These are phyloP conservation scores for Monosporozyma yasuniensis DNA, from an alignment of 805 yeast genomes.

Conservation along the genomic window DNA sequence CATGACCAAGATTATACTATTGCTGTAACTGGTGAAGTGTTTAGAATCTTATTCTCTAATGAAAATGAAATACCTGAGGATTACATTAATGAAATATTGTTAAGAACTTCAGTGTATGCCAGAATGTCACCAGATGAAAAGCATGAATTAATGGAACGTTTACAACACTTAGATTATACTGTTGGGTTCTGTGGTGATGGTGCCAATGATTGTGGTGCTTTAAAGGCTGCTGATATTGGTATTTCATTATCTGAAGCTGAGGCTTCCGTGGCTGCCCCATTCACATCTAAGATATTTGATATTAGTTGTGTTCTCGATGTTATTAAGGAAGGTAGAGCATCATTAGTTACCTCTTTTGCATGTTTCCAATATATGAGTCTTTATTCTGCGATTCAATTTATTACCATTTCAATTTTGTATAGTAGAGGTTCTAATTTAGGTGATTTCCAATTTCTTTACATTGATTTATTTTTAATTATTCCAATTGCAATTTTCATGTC, in stretches of 20 bases:
- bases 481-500: slow-evolving; percentile 97
- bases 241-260: slow-evolving; percentile 94
- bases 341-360: slow-evolving; percentile 88
- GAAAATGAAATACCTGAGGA: slow-evolving; percentile 27
- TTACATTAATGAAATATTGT: slow-evolving; percentile 48
- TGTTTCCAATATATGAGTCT: slow-evolving; percentile 97
- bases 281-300: slow-evolving; percentile 83
- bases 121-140: slow-evolving; percentile 99
- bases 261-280: slow-evolving; percentile 98
- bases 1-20: slow-evolving; percentile 43
- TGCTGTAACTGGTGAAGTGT: slow-evolving; percentile 90
- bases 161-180: slow-evolving; percentile 79
- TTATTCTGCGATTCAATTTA: slow-evolving; percentile 92
- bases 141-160: slow-evolving; percentile 84
- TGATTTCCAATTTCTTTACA: slow-evolving; percentile 92
- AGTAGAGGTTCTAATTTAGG: slow-evolving; percentile 88
- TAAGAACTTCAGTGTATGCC: slow-evolving; percentile 75
- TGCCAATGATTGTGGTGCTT: slow-evolving; percentile 97
- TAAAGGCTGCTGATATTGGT: slow-evolving; percentile 96
- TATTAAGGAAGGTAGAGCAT: slow-evolving; percentile 88
- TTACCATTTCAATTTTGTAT: slow-evolving; percentile 77
- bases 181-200: slow-evolving; percentile 99
- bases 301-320: slow-evolving; percentile 89
- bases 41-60: slow-evolving; percentile 57
- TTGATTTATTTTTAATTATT: slow-evolving; percentile 79